Evolutionary conservation across 2,329 filamentous ascomycete species (phyloP), one percentile per base, ranked within the genome.

Genomic region (Aspergillus calidoustus): DNA sequence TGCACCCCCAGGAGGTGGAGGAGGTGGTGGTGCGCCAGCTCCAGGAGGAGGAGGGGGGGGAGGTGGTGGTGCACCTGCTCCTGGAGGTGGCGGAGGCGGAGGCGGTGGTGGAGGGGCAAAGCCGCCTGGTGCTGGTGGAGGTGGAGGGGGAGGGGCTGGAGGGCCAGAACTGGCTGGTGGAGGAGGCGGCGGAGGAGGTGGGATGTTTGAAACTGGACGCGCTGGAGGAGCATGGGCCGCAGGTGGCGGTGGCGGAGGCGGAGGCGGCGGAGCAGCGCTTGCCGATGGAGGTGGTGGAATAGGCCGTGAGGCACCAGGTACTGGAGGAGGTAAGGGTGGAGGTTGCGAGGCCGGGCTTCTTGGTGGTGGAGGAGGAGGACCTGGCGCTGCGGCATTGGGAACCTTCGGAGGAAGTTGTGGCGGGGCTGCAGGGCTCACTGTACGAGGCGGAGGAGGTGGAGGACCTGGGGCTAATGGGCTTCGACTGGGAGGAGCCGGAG

Each of bases 401-500:
- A 78, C 74, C 66, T 78, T 77, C 30, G 77, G 79, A 47, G 80
- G 80, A 57, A 79, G 82, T 17, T 89, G 86, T 3, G 87, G 77
- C 34, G 75, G 76, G 65, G 72, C 70, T 57, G 74, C 76, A 64
- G 77, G 76, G 64, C 78, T 77, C 17, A 73, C 74, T 56, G 81
- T 79, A 55, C 84, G 80, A 59, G 81, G 81, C 52, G 84, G 84
- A 28, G 86, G 90, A 9, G 91, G 90, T 34, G 91, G 91, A 64
- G 92, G 91, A 19, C 89, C 74, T 57, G 70, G 64, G 56, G 72
- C 72, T 28, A 64, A 87, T 43, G 88, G 82, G 31, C 86, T 87
- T 66, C 91, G 87, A 73, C 84, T 88, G 43, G 91, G 91, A 25
- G 91, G 89, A 54, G 90, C 88, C n/a, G 91, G 91, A 44, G 91